Evolutionary conservation across 306 rosid genomes (phyloP).

Genomic region (Fagus crenata): DNA sequence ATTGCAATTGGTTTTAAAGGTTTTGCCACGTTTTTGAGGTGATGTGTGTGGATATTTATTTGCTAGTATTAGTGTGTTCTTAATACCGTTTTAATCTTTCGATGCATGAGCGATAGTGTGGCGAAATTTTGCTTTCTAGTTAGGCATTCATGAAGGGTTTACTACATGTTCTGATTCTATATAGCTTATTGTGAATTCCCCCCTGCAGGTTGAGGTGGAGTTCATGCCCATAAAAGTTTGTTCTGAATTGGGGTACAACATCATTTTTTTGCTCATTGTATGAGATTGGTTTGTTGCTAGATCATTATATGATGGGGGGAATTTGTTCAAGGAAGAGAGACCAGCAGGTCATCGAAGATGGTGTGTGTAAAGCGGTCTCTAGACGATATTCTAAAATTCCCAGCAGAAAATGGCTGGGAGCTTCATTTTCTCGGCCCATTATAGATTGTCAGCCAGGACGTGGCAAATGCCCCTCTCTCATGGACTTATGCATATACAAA

Average conservation of each 20-base stretch:
- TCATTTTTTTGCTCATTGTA: slow-evolving; percentile 11
- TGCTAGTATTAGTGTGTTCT: too few species aligned
- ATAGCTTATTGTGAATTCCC: too few species aligned
- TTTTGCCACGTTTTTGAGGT: too few species aligned
- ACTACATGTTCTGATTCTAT: too few species aligned
- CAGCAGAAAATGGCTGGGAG: slow-evolving; percentile 57
- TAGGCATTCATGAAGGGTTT: too few species aligned
- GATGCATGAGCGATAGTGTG: too few species aligned
- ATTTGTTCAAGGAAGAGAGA: slow-evolving; percentile 70
- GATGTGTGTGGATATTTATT: too few species aligned
- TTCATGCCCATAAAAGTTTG: not conserved
- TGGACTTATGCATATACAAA: slow-evolving; percentile 58
- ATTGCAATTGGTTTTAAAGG: too few species aligned
- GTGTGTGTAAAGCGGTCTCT: slow-evolving; percentile 27
- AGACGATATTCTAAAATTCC: slow-evolving; percentile 48
- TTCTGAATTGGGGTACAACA: slow-evolving; percentile 24
- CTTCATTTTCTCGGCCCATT: slow-evolving; percentile 39
- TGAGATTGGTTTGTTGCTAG: slow-evolving; percentile 1
- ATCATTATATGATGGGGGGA: slow-evolving; percentile 55
- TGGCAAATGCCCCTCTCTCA: slow-evolving; percentile 52
- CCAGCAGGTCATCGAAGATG: slow-evolving; percentile 49
- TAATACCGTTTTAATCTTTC: too few species aligned
- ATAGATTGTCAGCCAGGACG: slow-evolving; percentile 36
- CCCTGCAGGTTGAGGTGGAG: too few species aligned
- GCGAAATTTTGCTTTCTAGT: too few species aligned